These are phyloP conservation scores for Salix purpurea DNA, from an alignment of 345 rosid genomes.

Conservation along the genomic window DNA sequence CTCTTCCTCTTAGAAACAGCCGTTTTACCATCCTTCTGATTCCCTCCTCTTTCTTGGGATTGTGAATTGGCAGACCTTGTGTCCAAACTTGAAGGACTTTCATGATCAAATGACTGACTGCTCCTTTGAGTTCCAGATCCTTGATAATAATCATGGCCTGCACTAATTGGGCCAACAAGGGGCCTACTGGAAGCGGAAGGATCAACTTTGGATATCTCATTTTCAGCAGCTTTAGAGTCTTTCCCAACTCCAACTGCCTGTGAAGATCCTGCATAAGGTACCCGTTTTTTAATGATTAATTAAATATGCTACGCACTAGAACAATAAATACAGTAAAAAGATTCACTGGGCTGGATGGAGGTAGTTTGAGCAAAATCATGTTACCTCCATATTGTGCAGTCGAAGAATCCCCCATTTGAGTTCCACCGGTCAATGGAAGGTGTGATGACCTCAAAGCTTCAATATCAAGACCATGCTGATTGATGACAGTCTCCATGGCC, in stretches of 20 bases:
- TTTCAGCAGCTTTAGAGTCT: constrained; percentile 57
- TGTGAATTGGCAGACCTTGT: constrained; percentile 77
- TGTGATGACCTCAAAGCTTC: constrained; percentile 80
- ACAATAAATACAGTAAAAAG: background rate
- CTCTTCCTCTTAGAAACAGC: constrained; percentile 70
- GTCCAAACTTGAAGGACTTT: constrained; percentile 91
- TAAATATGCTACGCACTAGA: background rate
- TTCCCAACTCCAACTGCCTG: constrained; percentile 53
- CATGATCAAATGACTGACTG: constrained; percentile 76
- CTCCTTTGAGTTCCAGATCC: constrained; percentile 64
- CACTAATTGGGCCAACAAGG: constrained; percentile 57
- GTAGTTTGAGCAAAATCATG: background rate
- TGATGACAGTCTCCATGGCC: constrained; percentile 99
- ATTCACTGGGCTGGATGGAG: background rate
- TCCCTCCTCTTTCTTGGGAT: constrained; percentile 68
- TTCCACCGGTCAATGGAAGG: constrained; percentile 58
- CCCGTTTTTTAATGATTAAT: constrained; percentile 9
- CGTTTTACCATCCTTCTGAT: constrained; percentile 54
- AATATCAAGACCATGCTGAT: constrained; percentile 82
- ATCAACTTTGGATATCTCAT: constrained; percentile 61
- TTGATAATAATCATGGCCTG: constrained; percentile 69
- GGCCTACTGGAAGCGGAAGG: constrained; percentile 60
- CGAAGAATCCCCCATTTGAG: constrained; percentile 73
- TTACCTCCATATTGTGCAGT: constrained; percentile 64
- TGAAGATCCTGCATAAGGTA: constrained; percentile 58